These are phyloP conservation scores for Rhodotorula toruloides DNA, from an alignment of 768 basidiomycete species.

Conservation along the genomic window DNA sequence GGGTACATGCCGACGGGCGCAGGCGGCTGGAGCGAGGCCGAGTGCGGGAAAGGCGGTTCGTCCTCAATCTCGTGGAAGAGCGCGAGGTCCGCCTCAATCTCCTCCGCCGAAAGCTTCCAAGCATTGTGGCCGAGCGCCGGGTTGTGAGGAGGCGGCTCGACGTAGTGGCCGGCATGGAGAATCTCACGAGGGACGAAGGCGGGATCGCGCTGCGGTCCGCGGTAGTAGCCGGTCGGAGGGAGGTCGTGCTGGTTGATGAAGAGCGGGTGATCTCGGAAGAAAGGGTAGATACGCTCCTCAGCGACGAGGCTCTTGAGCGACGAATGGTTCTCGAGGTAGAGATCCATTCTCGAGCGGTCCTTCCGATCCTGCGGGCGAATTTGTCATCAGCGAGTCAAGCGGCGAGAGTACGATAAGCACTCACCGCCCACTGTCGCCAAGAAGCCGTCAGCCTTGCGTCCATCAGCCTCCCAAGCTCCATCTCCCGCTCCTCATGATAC, in stretches of 20 bases:
- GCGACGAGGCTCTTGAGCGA: conserved; percentile 20
- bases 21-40: not conserved
- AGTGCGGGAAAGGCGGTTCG: not conserved
- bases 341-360: conserved; percentile 11
- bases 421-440: conserved; percentile 27
- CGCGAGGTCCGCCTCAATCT: conserved; percentile 29
- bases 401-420: not conserved
- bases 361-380: conserved; percentile 3
- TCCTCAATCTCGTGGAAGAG: conserved; percentile 21
- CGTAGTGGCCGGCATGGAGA: conserved; percentile 11
- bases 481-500: conserved; percentile 6
- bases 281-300: conserved; percentile 23
- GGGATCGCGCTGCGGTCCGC: conserved; percentile 14
- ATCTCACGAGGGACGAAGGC: conserved; percentile 1
- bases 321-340: conserved; percentile 22
- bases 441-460: not conserved
- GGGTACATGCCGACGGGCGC: not conserved
- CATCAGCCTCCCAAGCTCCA: not conserved
- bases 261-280: conserved; percentile 32
- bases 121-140: conserved; percentile 15
- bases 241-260: conserved; percentile 27
- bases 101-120: conserved; percentile 11
- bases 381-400: not conserved
- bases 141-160: conserved; percentile 27
- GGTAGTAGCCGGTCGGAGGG: conserved; percentile 19